phyloP scores from a whole-genome alignment of 495 filamentous ascomycete species.

The Hyphodiscus hymeniophilus region DNA sequence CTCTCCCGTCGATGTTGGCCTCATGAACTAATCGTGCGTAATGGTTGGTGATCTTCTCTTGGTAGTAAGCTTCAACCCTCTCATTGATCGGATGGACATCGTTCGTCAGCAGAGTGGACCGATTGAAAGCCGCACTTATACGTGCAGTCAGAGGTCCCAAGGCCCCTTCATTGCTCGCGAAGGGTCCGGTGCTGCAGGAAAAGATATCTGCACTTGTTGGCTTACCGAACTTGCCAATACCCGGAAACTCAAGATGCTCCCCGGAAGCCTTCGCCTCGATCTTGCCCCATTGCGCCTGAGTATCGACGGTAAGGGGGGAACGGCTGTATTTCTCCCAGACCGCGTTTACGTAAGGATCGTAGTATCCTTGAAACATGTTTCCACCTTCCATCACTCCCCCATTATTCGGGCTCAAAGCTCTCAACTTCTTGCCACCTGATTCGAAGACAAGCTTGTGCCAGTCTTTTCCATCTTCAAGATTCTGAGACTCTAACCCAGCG shows the following conservation, averaged over 20 bases:
- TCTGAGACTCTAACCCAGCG: constrained; percentile 43
- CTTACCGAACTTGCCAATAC: constrained; percentile 40
- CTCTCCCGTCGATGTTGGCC: constrained; percentile 50
- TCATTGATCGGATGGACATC: constrained; percentile 43
- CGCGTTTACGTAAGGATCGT: constrained; percentile 50
- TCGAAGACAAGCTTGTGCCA: constrained; percentile 54
- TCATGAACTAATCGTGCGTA: constrained; percentile 56
- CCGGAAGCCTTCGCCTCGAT: constrained; percentile 44
- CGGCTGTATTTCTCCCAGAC: constrained; percentile 55
- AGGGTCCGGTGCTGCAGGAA: constrained; percentile 62
- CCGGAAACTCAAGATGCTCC: constrained; percentile 33
- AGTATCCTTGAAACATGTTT: constrained; percentile 55
- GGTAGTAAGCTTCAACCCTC: constrained; percentile 49
- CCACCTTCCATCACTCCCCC: constrained; percentile 50
- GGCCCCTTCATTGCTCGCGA: constrained; percentile 36
- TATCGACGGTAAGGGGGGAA: constrained; percentile 29
- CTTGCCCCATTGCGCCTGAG: constrained; percentile 26
- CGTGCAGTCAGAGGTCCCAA: constrained; percentile 49
- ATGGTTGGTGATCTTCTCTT: constrained; percentile 1
- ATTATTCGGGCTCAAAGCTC: constrained; percentile 59
- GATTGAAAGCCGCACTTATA: constrained; percentile 61
- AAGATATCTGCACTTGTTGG: constrained; percentile 60
- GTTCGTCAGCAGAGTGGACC: constrained; percentile 50
- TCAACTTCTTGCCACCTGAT: constrained; percentile 42
- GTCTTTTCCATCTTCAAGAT: constrained; percentile 42